Evolutionary conservation across 2,329 filamentous ascomycete species (phyloP).

Genomic region (Fonsecaea monophora): DNA sequence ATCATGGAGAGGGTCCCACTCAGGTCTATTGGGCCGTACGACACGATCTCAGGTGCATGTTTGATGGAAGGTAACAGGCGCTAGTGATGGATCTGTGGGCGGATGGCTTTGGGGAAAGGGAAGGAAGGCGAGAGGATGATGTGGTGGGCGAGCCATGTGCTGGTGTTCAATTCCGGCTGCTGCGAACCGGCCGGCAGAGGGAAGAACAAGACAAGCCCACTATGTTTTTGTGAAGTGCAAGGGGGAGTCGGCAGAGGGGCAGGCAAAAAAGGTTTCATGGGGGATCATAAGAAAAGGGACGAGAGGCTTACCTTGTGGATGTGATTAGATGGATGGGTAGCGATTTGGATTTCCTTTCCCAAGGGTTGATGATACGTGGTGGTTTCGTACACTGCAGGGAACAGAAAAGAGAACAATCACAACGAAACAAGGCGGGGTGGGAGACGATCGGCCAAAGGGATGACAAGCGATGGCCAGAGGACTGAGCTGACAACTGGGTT

Average conservation of each 20-base stretch:
- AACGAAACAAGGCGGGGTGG: slow-evolving; percentile 19
- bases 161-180: slow-evolving; percentile 31
- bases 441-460: slow-evolving; percentile 15
- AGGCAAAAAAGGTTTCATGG: slow-evolving; percentile 27
- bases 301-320: slow-evolving; percentile 34
- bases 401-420: slow-evolving; percentile 27
- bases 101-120: slow-evolving; percentile 19
- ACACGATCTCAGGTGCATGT: slow-evolving; percentile 35
- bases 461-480: slow-evolving; percentile 14
- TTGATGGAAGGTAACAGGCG: slow-evolving; percentile 30
- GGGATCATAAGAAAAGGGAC: slow-evolving; percentile 22
- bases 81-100: slow-evolving; percentile 37
- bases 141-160: slow-evolving; percentile 37
- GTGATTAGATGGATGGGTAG: slow-evolving; percentile 31
- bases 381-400: slow-evolving; percentile 23
- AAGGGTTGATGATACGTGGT: slow-evolving; percentile 33
- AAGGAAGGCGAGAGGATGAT: slow-evolving; percentile 29
- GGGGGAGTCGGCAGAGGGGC: slow-evolving; percentile 30
- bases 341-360: slow-evolving; percentile 23
- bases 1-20: slow-evolving; percentile 33
- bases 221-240: slow-evolving; percentile 25
- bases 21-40: slow-evolving; percentile 36
- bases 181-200: slow-evolving; percentile 30
- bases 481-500: slow-evolving; percentile 14
- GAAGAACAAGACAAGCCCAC: slow-evolving; percentile 30